Conservation (phyloP, 2,329 filamentous ascomycete species). For the Aciculosporium take region DNA sequence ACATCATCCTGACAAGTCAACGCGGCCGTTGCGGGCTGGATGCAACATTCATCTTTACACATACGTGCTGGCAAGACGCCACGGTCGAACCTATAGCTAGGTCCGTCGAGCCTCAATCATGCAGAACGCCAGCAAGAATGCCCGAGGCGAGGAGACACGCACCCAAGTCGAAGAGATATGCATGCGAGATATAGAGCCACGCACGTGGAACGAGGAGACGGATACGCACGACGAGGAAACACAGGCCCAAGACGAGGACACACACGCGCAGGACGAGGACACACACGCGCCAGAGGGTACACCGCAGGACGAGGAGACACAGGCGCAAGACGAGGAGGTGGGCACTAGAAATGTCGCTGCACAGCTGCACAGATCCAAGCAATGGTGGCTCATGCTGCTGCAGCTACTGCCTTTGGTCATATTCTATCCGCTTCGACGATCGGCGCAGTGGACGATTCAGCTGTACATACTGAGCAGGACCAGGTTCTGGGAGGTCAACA, state of each 20-base stretch:
- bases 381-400: slow-evolving; percentile 31
- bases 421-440: slow-evolving; percentile 35
- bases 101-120: slow-evolving; percentile 18
- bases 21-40: slow-evolving; percentile 26
- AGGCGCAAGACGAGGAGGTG: too few relatives aligned
- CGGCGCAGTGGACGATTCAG: slow-evolving; percentile 37
- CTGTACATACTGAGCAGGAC: slow-evolving; percentile 30
- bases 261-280: too few relatives aligned
- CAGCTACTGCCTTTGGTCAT: slow-evolving; percentile 36
- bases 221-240: too few relatives aligned
- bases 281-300: too few relatives aligned
- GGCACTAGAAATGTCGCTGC: too few relatives aligned
- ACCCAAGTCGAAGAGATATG: too few relatives aligned
- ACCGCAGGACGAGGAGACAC: too few relatives aligned
- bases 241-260: too few relatives aligned
- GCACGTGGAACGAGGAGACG: too few relatives aligned
- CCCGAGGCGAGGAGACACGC: too few relatives aligned
- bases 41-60: slow-evolving; percentile 34
- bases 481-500: slow-evolving; percentile 23
- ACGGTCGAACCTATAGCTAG: slow-evolving; percentile 26
- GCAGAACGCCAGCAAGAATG: not conserved
- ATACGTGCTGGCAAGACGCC: slow-evolving; percentile 35
- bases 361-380: slow-evolving; percentile 34
- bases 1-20: slow-evolving; percentile 23
- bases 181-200: too few relatives aligned